A percentile compares a stretch with the other conserved stretches of the same genome.
These are phyloP conservation scores for Chenopodium album DNA, from an alignment of 148 eudicot genomes.

Conservation along the genomic window DNA sequence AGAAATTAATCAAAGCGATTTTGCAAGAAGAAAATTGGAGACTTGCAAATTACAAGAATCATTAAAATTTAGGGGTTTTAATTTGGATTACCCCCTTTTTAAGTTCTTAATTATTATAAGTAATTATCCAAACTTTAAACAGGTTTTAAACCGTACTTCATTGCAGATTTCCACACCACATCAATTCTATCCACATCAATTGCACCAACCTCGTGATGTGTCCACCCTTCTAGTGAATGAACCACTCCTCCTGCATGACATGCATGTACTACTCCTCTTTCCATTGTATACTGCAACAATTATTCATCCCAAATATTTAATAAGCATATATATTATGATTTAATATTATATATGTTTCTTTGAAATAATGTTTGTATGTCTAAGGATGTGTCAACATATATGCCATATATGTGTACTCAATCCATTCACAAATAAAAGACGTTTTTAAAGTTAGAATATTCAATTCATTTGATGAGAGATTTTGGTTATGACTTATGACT, in stretches of 20 bases:
- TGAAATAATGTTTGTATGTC: too few species aligned
- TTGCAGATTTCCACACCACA: slow-evolving; percentile 74
- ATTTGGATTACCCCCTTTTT: not conserved
- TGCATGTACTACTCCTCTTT: slow-evolving; percentile 76
- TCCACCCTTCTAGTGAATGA: slow-evolving; percentile 69
- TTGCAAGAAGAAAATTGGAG: not conserved
- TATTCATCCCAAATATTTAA: not conserved
- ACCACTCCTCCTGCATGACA: slow-evolving; percentile 89
- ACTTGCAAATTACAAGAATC: not conserved
- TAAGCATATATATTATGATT: too few species aligned
- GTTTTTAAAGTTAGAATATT: too few species aligned
- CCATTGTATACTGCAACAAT: slow-evolving; percentile 73
- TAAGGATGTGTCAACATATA: too few species aligned
- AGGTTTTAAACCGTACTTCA: slow-evolving; percentile 63
- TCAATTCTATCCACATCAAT: slow-evolving; percentile 70
- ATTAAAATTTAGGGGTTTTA: not conserved
- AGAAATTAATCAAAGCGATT: not conserved
- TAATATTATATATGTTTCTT: too few species aligned
- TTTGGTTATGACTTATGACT: too few species aligned
- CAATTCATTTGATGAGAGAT: too few species aligned
- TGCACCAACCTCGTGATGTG: slow-evolving; percentile 82
- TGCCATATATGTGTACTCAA: too few species aligned
- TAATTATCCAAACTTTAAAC: slow-evolving; percentile 20
- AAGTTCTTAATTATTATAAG: not conserved
- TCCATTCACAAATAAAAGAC: too few species aligned